Evolutionary conservation across 1,284 basidiomycete genomes (phyloP).

Genomic region (Anthracocystis setariae): DNA sequence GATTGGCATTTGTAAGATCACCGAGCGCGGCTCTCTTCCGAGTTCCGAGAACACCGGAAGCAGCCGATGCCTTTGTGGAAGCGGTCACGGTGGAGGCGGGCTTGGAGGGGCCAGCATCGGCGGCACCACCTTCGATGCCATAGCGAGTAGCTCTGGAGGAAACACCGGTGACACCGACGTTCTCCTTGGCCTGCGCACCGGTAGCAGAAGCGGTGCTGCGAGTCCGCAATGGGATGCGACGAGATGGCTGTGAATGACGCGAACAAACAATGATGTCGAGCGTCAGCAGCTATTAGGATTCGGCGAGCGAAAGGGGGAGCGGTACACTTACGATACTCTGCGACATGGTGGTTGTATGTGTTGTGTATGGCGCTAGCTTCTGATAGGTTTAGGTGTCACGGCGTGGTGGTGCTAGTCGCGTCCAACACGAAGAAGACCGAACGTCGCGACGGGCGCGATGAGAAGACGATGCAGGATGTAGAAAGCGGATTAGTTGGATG

Average conservation of each 20-base stretch:
- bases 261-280: background rate
- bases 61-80: slow-evolving; percentile 29
- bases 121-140: slow-evolving; percentile 27
- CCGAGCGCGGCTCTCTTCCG: slow-evolving; percentile 66
- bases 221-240: slow-evolving; percentile 49
- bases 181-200: slow-evolving; percentile 47
- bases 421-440: slow-evolving; percentile 17
- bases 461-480: slow-evolving; percentile 13
- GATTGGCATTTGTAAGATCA: slow-evolving; percentile 64
- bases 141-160: slow-evolving; percentile 32
- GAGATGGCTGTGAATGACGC: slow-evolving; percentile 30
- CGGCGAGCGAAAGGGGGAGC: too few relatives aligned
- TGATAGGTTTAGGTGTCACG: slow-evolving; percentile 3
- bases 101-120: slow-evolving; percentile 51
- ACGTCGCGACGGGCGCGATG: slow-evolving; percentile 25
- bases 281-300: slow-evolving; percentile 9
- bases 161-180: slow-evolving; percentile 31
- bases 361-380: slow-evolving; percentile 2
- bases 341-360: slow-evolving; percentile 23
- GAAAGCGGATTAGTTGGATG: slow-evolving; percentile 24
- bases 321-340: slow-evolving; percentile 32
- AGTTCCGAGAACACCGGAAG: slow-evolving; percentile 55
- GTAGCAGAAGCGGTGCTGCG: slow-evolving; percentile 42
- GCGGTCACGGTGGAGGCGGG: slow-evolving; percentile 34
- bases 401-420: slow-evolving; percentile 23